Evolutionary conservation across 345 rosid species (phyloP).

Genomic region (Pelargonium nanum): DNA sequence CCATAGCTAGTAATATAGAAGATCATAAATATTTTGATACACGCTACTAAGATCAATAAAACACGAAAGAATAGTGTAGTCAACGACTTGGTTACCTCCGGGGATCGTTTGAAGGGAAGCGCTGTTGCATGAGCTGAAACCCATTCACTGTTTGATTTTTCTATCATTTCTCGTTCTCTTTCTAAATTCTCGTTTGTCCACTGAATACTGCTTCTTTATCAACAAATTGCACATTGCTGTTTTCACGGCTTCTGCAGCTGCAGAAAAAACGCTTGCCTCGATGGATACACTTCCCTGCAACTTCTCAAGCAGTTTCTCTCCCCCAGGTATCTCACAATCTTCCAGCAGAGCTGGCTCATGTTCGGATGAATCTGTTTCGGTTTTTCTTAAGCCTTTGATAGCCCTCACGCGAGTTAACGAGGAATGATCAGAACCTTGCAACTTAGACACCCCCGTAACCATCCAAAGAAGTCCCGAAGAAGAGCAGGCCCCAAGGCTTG

Average conservation of each 20-base stretch:
- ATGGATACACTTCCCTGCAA: conserved; percentile 50
- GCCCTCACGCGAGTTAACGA: conserved; percentile 43
- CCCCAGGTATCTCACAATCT: conserved; percentile 54
- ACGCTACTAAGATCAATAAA: conserved; percentile 12
- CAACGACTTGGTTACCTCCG: conserved; percentile 18
- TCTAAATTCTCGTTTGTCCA: conserved; percentile 63
- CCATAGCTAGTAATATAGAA: not conserved
- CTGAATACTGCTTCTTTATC: conserved; percentile 77
- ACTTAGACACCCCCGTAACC: conserved; percentile 65
- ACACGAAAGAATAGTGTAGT: conserved; percentile 33
- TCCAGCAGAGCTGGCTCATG: conserved; percentile 22
- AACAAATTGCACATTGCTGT: conserved; percentile 62
- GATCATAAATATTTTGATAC: not conserved
- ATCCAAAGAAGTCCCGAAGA: conserved; percentile 50
- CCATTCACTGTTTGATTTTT: conserved; percentile 34
- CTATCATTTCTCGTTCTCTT: conserved; percentile 81
- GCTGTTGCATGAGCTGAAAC: not conserved
- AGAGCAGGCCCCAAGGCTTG: conserved; percentile 40
- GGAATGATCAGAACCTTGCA: conserved; percentile 34
- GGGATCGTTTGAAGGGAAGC: not conserved
- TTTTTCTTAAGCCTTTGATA: conserved; percentile 27
- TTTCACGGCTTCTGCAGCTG: conserved; percentile 75
- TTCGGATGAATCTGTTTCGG: conserved; percentile 13
- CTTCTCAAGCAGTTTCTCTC: conserved; percentile 44
- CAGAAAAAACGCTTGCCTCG: conserved; percentile 46